Evolutionary conservation across 1,284 basidiomycete genomes (phyloP).

Genomic region (Vanrija pseudolonga): DNA sequence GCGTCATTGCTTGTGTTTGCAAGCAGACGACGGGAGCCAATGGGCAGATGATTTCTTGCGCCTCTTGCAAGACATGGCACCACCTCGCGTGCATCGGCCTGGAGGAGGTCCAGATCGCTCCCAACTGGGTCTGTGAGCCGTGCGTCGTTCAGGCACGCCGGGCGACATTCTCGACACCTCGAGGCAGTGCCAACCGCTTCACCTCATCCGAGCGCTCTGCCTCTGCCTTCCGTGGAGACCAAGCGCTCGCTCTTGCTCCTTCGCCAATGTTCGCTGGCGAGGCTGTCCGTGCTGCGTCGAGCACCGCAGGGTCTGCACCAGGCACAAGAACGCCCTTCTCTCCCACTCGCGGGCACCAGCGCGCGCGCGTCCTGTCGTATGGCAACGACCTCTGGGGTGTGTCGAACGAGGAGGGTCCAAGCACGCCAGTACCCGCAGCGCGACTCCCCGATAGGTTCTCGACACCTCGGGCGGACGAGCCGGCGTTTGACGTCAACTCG

Average conservation of each 20-base stretch:
- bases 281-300: constrained; percentile 10
- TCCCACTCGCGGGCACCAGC: constrained; percentile 21
- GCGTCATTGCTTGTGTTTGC: constrained; percentile 36
- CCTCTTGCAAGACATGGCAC: constrained; percentile 40
- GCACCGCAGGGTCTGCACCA: constrained; percentile 25
- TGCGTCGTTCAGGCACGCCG: constrained; percentile 26
- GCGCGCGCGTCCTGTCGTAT: constrained; percentile 40
- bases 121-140: constrained; percentile 37
- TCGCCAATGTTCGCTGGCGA: constrained; percentile 40
- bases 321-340: constrained; percentile 21
- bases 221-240: constrained; percentile 39
- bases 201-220: constrained; percentile 27
- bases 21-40: constrained; percentile 19
- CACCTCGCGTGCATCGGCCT: constrained; percentile 38
- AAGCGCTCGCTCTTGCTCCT: constrained; percentile 42
- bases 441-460: constrained; percentile 30
- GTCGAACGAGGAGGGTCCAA: constrained; percentile 29
- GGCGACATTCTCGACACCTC: constrained; percentile 27
- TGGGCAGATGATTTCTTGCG: constrained; percentile 35
- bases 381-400: constrained; percentile 39
- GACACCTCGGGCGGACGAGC: constrained; percentile 40
- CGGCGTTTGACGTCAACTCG: constrained; percentile 43
- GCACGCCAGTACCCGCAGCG: constrained; percentile 32
- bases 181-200: constrained; percentile 8
- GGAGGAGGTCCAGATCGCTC: constrained; percentile 24